Evolutionary conservation across 139 green algal genomes (phyloP).

Genomic region (Astrephomene gubernaculifera): DNA sequence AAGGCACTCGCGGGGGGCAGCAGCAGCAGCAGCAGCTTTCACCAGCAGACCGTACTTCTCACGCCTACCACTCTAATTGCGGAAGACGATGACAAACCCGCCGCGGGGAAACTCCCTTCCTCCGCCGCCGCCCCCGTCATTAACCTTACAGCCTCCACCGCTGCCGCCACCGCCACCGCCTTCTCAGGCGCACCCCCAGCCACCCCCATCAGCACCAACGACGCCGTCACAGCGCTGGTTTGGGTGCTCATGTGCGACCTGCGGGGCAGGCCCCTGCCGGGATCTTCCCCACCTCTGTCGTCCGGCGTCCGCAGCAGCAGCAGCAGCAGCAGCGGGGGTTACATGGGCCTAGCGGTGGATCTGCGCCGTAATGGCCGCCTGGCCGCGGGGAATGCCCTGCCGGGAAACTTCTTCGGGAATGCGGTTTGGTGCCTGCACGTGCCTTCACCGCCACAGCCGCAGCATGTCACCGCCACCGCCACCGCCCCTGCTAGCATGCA

Average conservation of each 20-base stretch:
- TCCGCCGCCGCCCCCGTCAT: not conserved
- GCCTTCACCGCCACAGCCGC: not conserved
- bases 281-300: not conserved
- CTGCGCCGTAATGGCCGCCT: slow-evolving; percentile 44
- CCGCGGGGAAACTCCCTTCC: not conserved
- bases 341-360: slow-evolving; percentile 50
- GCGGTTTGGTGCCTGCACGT: slow-evolving; percentile 47
- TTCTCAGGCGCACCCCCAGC: not conserved
- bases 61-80: not conserved
- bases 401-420: not conserved
- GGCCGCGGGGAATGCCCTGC: not conserved
- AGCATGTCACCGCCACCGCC: not conserved
- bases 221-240: slow-evolving; percentile 47
- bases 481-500: not conserved
- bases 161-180: not conserved
- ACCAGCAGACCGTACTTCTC: not conserved
- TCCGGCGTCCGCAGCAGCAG: not conserved
- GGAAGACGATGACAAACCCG: not conserved
- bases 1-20: slow-evolving; percentile 18
- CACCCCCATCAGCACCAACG: slow-evolving; percentile 54
- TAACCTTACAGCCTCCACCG: not conserved
- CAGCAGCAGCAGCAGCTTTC: not conserved
- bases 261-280: slow-evolving; percentile 30
- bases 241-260: slow-evolving; percentile 49
- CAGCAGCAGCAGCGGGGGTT: not conserved